phyloP scores from a whole-genome alignment of 441 rosid genomes.

The Bruguiera hainesii region DNA sequence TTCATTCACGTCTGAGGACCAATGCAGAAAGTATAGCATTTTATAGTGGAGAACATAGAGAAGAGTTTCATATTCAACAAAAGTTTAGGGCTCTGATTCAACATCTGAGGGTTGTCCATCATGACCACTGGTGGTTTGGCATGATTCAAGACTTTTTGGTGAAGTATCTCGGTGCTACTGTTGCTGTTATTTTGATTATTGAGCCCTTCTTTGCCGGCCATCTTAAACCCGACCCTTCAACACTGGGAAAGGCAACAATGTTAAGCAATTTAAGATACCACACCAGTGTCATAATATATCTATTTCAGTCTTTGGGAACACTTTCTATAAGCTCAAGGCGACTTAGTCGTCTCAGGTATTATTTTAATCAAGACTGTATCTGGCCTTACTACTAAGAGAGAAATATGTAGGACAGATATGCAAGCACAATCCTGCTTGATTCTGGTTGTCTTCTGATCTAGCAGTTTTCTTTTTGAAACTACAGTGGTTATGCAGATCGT shows the following conservation, averaged over 20 bases:
- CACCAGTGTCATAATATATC: slow-evolving; percentile 92
- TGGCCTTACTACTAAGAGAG: neutral
- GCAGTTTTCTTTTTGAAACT: slow-evolving; percentile 2
- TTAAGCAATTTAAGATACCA: slow-evolving; percentile 99
- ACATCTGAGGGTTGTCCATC: slow-evolving; percentile 80
- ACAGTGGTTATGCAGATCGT: slow-evolving; percentile 99
- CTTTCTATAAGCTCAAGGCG: slow-evolving; percentile 94
- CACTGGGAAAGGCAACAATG: slow-evolving; percentile 97
- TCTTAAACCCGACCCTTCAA: slow-evolving; percentile 91
- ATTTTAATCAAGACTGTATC: neutral
- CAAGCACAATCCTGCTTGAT: slow-evolving; percentile 2
- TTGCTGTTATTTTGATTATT: slow-evolving; percentile 88
- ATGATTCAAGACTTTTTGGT: slow-evolving; percentile 98
- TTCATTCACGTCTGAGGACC: slow-evolving; percentile 97
- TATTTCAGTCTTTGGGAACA: slow-evolving; percentile 97
- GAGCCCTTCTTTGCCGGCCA: slow-evolving; percentile 97
- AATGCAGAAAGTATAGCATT: slow-evolving; percentile 99
- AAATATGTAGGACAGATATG: neutral
- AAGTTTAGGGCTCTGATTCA: slow-evolving; percentile 74
- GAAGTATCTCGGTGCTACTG: slow-evolving; percentile 99
- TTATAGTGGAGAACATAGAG: slow-evolving; percentile 93
- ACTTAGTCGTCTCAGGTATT: slow-evolving; percentile 93
- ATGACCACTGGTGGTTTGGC: slow-evolving; percentile 99
- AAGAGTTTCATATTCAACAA: slow-evolving; percentile 88
- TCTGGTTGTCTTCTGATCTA: slow-evolving; percentile 8